These are phyloP conservation scores for Microbotryomycetes sp. DNA, from an alignment of 1,284 basidiomycete species.

Conservation along the genomic window DNA sequence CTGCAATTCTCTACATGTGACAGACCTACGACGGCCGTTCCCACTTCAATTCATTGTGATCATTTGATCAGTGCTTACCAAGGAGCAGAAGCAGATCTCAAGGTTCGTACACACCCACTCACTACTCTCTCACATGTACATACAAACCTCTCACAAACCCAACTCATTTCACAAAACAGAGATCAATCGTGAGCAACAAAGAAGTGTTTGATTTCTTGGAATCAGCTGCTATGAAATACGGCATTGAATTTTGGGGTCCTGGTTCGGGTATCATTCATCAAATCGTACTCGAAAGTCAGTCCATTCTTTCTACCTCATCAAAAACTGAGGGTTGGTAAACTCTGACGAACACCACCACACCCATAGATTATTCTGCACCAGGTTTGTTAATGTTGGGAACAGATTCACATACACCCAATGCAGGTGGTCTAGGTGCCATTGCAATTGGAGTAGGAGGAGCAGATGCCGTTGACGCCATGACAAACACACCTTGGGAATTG, in stretches of 20 bases:
- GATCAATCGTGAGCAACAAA: slow-evolving; percentile 80
- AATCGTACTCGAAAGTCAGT: slow-evolving; percentile 80
- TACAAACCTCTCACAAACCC: background rate
- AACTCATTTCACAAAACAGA: slow-evolving; percentile 46
- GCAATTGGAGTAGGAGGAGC: slow-evolving; percentile 98
- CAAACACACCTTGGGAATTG: slow-evolving; percentile 95
- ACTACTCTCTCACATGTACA: background rate
- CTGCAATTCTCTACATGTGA: slow-evolving; percentile 99
- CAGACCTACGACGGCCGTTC: slow-evolving; percentile 73
- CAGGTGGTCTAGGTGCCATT: slow-evolving; percentile 93
- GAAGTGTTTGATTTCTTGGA: slow-evolving; percentile 98
- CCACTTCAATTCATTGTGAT: slow-evolving; percentile 89
- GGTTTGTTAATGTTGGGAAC: slow-evolving; percentile 54
- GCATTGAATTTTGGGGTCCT: slow-evolving; percentile 72
- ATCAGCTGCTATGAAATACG: slow-evolving; percentile 91
- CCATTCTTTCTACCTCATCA: background rate
- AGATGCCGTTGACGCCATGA: slow-evolving; percentile 98
- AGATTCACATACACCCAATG: slow-evolving; percentile 98
- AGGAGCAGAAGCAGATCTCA: slow-evolving; percentile 73
- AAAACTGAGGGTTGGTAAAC: too few species aligned
- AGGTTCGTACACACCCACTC: slow-evolving; percentile 48
- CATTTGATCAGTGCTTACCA: slow-evolving; percentile 66
- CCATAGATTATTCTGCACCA: slow-evolving; percentile 42
- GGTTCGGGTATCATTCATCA: slow-evolving; percentile 90
- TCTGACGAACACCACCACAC: too few species aligned